Conservation (phyloP, 306 rosid species). For the Oemleria cerasiformis region DNA sequence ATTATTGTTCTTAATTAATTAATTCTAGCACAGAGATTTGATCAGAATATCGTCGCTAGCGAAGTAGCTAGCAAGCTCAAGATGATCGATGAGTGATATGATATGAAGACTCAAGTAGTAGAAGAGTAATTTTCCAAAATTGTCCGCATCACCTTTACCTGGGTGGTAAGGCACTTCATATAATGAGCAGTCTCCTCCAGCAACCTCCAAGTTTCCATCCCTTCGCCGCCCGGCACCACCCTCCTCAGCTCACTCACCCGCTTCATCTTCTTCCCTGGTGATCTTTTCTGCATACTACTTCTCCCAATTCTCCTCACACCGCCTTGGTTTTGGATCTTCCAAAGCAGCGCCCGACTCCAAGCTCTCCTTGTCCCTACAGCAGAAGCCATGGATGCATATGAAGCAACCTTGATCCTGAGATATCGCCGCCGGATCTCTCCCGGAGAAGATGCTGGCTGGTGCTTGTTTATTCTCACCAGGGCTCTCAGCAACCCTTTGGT, state of each 20-base stretch:
- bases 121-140: slow-evolving; percentile 25
- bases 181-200: slow-evolving; percentile 42
- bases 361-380: slow-evolving; percentile 27
- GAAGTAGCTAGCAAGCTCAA: too few relatives aligned
- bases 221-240: slow-evolving; percentile 40
- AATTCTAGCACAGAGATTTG: too few relatives aligned
- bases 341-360: slow-evolving; percentile 37
- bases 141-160: slow-evolving; percentile 40
- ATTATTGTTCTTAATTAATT: neutral
- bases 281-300: slow-evolving; percentile 5
- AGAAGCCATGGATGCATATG: slow-evolving; percentile 38
- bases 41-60: too few relatives aligned
- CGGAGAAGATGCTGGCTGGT: slow-evolving; percentile 11
- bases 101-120: slow-evolving; percentile 7
- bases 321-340: slow-evolving; percentile 15
- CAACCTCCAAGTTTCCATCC: slow-evolving; percentile 34
- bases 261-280: neutral
- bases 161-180: slow-evolving; percentile 39
- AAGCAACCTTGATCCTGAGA: slow-evolving; percentile 24
- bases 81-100: too few relatives aligned
- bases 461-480: slow-evolving; percentile 20
- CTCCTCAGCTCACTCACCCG: slow-evolving; percentile 26
- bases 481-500: slow-evolving; percentile 20
- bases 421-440: slow-evolving; percentile 27
- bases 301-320: neutral